A percentile compares a stretch with the other conserved stretches of the same genome.
phyloP scores from a whole-genome alignment of 768 basidiomycete genomes.

The Boletus speciosus region DNA sequence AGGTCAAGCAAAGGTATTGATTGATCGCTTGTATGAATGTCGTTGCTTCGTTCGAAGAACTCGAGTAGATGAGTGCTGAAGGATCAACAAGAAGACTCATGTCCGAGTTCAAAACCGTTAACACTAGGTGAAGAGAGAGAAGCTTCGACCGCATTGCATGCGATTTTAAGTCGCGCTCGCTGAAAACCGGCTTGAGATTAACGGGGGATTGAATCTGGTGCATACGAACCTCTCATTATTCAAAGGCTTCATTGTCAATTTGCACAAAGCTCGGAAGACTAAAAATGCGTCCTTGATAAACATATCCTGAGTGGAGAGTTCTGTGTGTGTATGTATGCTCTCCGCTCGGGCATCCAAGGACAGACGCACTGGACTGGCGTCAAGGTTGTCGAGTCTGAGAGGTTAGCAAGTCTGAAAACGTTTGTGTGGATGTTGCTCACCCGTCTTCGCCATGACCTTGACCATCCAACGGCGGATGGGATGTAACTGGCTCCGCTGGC shows the following conservation, averaged over 20 bases:
- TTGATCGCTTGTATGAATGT: slow-evolving; percentile 91
- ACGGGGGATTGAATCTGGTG: not conserved
- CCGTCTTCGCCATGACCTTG: slow-evolving; percentile 13
- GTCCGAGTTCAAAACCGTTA: slow-evolving; percentile 88
- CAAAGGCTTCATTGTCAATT: slow-evolving; percentile 96
- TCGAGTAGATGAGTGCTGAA: slow-evolving; percentile 86
- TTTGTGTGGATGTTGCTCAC: slow-evolving; percentile 15
- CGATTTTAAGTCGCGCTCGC: slow-evolving; percentile 93
- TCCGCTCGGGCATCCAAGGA: slow-evolving; percentile 18
- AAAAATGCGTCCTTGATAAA: slow-evolving; percentile 98
- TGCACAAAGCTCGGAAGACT: slow-evolving; percentile 95
- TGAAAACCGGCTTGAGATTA: slow-evolving; percentile 32
- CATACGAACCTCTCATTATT: slow-evolving; percentile 80
- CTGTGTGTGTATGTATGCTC: slow-evolving; percentile 30
- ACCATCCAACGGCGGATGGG: not conserved
- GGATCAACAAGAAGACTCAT: slow-evolving; percentile 89
- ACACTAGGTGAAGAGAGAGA: slow-evolving; percentile 88
- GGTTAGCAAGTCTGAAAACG: not conserved
- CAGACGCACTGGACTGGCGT: slow-evolving; percentile 24
- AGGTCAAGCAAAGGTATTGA: slow-evolving; percentile 89
- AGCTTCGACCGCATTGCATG: slow-evolving; percentile 97
- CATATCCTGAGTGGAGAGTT: slow-evolving; percentile 76
- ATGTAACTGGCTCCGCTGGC: not conserved
- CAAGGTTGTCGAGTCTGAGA: slow-evolving; percentile 11
- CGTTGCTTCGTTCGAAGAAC: slow-evolving; percentile 81